These are phyloP conservation scores for Hyphopichia wangnamkhiaoensis DNA, from an alignment of 1,139 yeast species.

Conservation along the genomic window DNA sequence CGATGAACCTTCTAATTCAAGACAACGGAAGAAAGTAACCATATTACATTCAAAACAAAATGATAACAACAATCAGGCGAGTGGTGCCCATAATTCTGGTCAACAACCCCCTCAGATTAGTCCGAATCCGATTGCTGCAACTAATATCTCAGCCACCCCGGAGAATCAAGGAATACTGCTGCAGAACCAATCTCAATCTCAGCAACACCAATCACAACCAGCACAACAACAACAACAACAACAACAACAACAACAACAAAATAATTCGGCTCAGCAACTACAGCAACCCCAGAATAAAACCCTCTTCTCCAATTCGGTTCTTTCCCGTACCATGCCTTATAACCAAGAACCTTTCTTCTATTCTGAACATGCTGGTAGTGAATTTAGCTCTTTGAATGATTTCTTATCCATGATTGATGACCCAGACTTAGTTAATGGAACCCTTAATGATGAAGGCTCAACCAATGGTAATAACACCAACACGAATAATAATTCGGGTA, in stretches of 20 bases:
- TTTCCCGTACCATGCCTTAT: slow-evolving; percentile 47
- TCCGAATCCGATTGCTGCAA: slow-evolving; percentile 5
- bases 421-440: slow-evolving; percentile 62
- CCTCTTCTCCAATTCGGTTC: slow-evolving; percentile 25
- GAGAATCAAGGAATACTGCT: slow-evolving; percentile 8
- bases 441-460: slow-evolving; percentile 35
- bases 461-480: slow-evolving; percentile 9
- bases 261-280: slow-evolving; percentile 1
- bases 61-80: background rate
- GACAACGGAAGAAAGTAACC: slow-evolving; percentile 45
- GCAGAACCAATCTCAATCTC: slow-evolving; percentile 6
- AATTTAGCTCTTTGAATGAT: slow-evolving; percentile 86
- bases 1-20: slow-evolving; percentile 62
- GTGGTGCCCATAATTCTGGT: background rate
- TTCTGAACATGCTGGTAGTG: slow-evolving; percentile 92
- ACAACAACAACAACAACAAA: background rate
- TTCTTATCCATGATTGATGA: slow-evolving; percentile 90
- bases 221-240: slow-evolving; percentile 1
- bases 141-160: slow-evolving; percentile 6
- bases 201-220: slow-evolving; percentile 6
- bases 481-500: slow-evolving; percentile 10
- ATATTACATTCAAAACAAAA: slow-evolving; percentile 17
- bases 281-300: background rate
- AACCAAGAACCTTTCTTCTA: slow-evolving; percentile 78
- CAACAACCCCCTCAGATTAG: background rate